Evolutionary conservation across 2,329 filamentous ascomycete species (phyloP), one percentile per base, ranked within the genome.

Genomic region (Simplicillium sp.): DNA sequence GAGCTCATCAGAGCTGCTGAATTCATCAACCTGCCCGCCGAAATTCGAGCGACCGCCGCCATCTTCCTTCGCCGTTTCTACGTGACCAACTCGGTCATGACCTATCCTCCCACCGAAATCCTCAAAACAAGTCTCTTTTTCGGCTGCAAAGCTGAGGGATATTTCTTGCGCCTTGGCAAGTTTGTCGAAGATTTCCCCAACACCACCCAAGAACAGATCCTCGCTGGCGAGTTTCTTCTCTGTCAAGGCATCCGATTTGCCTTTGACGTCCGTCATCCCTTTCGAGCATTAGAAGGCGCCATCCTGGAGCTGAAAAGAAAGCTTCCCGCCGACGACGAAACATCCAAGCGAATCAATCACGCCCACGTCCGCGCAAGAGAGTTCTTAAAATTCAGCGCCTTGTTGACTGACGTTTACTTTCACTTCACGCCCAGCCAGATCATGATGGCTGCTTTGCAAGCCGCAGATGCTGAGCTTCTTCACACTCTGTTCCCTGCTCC

Each of bases 321-420:
- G 18, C 72, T 77, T 0, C 75, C 80, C 17, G 77, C 81, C 2
- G 74, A 80, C 38, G 70, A 70, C 37, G 20, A 25, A 25, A 25
- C 20, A 25, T 5, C 20, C 6, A 52, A 59, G 9, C 64, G 71
- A 18, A 64, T 79, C 25, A 64, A 64, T 37, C 69, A 70, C 11
- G 87, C 87, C 0, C 88, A 94, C 55, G 69, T 70, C n/a, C 74
- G 73, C 39, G 84, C 89, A 0, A 75, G 84, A 34, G 77, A 81
- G 15, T 71, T 87, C 36, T 75, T 94, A 41, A 87, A 87, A 55
- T 83, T 80, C 41, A 84, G 86, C 43, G 85, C 88, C 0, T 68
- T 94, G 38, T 73, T 96, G 46, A 95, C 90, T 18, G 92, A 98
- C 54, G 88, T 79, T n/a, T 97, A 97, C 65, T 96, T 97, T 64